These are phyloP conservation scores for Kodamaea restingae DNA, from an alignment of 805 yeast genomes.

Conservation along the genomic window DNA sequence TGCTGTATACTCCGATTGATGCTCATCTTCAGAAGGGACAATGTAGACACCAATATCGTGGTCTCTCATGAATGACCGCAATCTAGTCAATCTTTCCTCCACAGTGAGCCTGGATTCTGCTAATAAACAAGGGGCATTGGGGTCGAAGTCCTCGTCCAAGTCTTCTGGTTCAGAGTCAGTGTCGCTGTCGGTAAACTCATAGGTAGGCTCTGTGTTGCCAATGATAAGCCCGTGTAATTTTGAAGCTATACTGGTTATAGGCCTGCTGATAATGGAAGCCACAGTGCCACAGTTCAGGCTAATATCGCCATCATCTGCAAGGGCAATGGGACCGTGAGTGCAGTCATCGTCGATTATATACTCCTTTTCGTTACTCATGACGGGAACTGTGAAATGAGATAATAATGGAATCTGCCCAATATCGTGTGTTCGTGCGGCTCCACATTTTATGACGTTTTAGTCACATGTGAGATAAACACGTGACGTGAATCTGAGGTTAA, in stretches of 20 bases:
- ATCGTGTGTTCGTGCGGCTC: constrained; percentile 1
- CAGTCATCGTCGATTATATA: constrained; percentile 2
- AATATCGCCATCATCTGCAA: constrained; percentile 3
- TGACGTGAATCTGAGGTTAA: not conserved
- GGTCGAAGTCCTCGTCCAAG: constrained; percentile 17
- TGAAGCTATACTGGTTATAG: constrained; percentile 1
- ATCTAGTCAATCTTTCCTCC: constrained; percentile 47
- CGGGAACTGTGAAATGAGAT: too few species aligned
- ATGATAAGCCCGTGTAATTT: constrained; percentile 1
- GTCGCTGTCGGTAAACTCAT: constrained; percentile 10
- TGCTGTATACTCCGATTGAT: constrained; percentile 86
- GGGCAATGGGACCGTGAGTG: constrained; percentile 4
- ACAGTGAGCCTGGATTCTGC: constrained; percentile 3
- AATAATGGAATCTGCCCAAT: too few species aligned
- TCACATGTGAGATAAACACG: not conserved
- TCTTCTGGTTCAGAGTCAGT: constrained; percentile 18
- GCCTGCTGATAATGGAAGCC: constrained; percentile 1
- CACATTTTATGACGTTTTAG: not conserved
- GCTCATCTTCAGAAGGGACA: constrained; percentile 88
- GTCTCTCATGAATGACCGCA: constrained; percentile 63
- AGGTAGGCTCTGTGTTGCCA: constrained; percentile 3
- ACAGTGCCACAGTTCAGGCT: not conserved
- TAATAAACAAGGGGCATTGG: constrained; percentile 1
- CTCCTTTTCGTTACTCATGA: constrained; percentile 3
- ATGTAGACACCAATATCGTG: constrained; percentile 67